phyloP scores from a whole-genome alignment of 1,284 basidiomycete species.

The Ceratobasidium sp. region DNA sequence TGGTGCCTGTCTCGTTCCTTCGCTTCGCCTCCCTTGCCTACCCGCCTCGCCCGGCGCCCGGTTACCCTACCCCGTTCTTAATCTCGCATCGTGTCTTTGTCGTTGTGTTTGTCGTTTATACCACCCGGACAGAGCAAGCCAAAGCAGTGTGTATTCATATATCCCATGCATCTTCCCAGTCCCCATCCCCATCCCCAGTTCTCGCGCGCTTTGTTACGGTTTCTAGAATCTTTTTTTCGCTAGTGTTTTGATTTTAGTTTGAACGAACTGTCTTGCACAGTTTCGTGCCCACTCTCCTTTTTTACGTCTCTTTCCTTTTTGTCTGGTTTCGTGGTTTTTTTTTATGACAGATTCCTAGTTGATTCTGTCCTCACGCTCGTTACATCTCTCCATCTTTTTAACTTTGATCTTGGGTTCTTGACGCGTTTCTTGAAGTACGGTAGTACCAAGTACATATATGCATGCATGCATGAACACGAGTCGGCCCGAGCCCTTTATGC shows the following conservation, averaged over 20 bases:
- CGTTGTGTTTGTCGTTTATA: slow-evolving; percentile 13
- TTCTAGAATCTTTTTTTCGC: background rate
- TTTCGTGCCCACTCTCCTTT: slow-evolving; percentile 27
- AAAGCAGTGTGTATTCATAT: slow-evolving; percentile 25
- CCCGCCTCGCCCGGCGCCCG: background rate
- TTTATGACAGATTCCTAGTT: background rate
- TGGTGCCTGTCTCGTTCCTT: background rate
- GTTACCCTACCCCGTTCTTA: background rate
- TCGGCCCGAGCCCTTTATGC: background rate
- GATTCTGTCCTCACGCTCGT: slow-evolving; percentile 15
- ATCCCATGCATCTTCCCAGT: slow-evolving; percentile 21
- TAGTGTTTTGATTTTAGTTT: slow-evolving; percentile 17
- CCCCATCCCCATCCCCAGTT: background rate
- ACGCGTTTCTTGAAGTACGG: background rate
- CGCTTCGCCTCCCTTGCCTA: background rate
- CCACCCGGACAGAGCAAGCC: slow-evolving; percentile 3
- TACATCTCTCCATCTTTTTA: background rate
- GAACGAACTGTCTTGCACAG: background rate
- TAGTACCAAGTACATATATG: slow-evolving; percentile 33
- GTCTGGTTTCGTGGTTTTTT: background rate
- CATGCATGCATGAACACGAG: slow-evolving; percentile 15
- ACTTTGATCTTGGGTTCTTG: slow-evolving; percentile 4
- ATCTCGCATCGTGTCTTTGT: background rate
- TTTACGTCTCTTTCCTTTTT: background rate
- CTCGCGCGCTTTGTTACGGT: background rate